Evolutionary conservation across 257 asterid species (phyloP), one percentile per base, ranked within the genome.

Genomic region (Penstemon eatonii): DNA sequence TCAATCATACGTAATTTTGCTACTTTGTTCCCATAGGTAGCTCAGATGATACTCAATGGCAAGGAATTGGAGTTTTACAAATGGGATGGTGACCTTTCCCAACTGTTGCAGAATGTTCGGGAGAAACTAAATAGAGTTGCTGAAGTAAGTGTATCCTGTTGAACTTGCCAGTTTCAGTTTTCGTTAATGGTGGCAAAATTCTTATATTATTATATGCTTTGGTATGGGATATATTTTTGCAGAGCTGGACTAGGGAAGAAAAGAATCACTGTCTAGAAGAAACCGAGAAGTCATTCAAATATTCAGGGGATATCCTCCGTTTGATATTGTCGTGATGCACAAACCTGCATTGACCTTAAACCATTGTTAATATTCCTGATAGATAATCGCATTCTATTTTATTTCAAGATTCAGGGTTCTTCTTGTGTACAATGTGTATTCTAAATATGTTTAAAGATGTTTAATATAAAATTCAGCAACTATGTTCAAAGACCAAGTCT

Each of bases 221-320:
- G 33, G 33, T 2, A 10, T 13, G 15, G 12, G 5, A 8, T 7
- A 36, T 75, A 36, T 75, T 64, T 71, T 12, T 12, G 56, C 76
- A 94, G 99, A 81, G 50, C 56, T 91, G 97, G 99, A 89, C 79
- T 13, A 70, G 97, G 59, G 99, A 87, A 70, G 91, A 89, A 84
- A 94, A 94, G 86, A 82, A 89, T 62, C 96, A 86, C 43, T 94
- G 99, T 68, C 76, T 93, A 18, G 96, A 89, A 73, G 99, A 91
- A 83, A 91, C 99, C 0, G 92, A 94, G 83, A 91, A 89, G 76
- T 94, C 97, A n/a, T 94, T 94, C 95, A 87, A 87, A 87, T 80
- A 75, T 65, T 89, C 99, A 0, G 96, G 95, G 62, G 86, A 82
- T 2, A 87, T 91, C 37, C 96, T 94, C 6, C 92, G 96, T n/a